Evolutionary conservation across 768 basidiomycete species (phyloP).

Genomic region (Auriscalpium microsporum): DNA sequence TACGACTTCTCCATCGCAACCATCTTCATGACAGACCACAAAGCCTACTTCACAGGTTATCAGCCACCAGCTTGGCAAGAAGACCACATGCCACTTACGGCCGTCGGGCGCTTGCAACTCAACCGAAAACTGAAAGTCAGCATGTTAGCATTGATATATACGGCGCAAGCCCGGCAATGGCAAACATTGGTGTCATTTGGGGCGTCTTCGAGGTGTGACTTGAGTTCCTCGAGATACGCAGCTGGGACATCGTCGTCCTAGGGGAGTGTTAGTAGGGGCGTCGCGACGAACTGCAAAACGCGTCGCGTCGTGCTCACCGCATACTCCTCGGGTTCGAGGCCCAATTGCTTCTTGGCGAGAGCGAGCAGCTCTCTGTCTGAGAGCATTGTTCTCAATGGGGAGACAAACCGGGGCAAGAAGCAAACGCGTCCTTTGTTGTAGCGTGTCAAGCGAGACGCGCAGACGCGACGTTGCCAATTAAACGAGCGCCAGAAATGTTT

Average conservation of each 20-base stretch:
- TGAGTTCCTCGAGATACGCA: background rate
- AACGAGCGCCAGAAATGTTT: too few species aligned
- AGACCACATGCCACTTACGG: background rate
- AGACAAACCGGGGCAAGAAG: too few species aligned
- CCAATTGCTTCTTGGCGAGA: background rate
- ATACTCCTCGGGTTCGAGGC: background rate
- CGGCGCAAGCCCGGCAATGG: background rate
- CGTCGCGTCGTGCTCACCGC: too few species aligned
- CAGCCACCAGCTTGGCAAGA: background rate
- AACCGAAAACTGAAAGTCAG: background rate
- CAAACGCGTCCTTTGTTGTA: too few species aligned
- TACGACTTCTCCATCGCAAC: conserved; percentile 29
- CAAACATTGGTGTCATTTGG: background rate
- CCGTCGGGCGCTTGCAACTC: background rate
- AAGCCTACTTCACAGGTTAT: conserved; percentile 28
- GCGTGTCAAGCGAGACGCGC: too few species aligned
- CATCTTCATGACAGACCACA: conserved; percentile 39
- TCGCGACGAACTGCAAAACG: background rate
- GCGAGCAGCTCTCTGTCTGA: background rate
- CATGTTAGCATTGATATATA: background rate
- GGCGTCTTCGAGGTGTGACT: background rate
- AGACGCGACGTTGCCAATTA: too few species aligned
- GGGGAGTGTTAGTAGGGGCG: background rate
- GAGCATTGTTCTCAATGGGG: background rate
- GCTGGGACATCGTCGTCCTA: background rate